Evolutionary conservation across 1,284 basidiomycete genomes (phyloP), one percentile per base, ranked within the genome.

Genomic region (Heliocybe sulcata): DNA sequence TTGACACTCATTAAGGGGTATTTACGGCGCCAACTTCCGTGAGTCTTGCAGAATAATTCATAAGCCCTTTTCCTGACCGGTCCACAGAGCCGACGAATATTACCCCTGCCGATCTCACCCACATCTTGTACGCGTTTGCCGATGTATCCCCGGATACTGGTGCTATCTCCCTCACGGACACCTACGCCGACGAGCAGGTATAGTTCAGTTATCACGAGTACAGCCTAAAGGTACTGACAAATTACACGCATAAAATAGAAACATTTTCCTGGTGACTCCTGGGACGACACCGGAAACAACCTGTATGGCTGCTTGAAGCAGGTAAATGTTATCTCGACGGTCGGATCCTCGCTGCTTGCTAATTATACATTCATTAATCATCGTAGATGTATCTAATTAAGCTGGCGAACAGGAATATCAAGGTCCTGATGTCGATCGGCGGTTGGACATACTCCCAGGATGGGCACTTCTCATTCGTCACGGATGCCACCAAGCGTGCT

Each of bases 271-370:
- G 72, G 73, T 2, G 85, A 86, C 59, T 81, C 80, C 9, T 85
- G 81, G 82, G 65, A 68, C 59, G 77, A 89, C 58, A 57, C 72
- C 0, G 89, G 83, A 51, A 88, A 82, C 64, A 92, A 93, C 64
- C 71, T 94, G 8, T 94, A 93, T 62, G 93, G 93, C 2, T 91
- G 88, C 70, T 73, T 97, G 61, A 94, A 94, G 72, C 91, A 92
- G 65, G 80, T 94, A 55, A 26, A 56, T 72, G 73, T 38, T n/a
- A 45, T 16, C 23, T 20, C 47, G 47, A 8, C 12, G 6, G 22
- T 25, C 19, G 6, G 8, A 6, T 4, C 19, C 3, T 22, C 10
- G 20, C 47, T 4, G 20, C 20, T 4, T 35, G 45, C 52, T 51
- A 26, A 54, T 27, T 12, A 26, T 35, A 38, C 38, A 11, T 54